Base-by-base conservation (phyloP, 306 rosid species). In the Macrotyloma uniflorum region DNA sequence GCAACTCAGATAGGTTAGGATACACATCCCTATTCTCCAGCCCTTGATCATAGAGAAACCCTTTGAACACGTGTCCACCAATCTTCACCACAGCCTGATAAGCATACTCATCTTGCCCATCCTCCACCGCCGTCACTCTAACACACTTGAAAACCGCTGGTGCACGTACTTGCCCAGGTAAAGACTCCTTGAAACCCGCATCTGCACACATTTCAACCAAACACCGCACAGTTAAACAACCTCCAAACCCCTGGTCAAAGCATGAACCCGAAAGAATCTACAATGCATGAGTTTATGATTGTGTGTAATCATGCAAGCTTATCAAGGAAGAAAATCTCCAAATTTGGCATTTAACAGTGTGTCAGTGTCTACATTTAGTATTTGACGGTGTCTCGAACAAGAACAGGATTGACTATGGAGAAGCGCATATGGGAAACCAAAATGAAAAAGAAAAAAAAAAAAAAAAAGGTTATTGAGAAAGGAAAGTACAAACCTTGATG, bases 91-190 rank as follows among this genome's bases (percentile, higher is more conserved):
- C 92, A 0, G 98, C 96, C 19, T 95, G 97, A 80, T 95, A 95
- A 0, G 97, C 97, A 43, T 80, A 92, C 87, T 95, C 91, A 22
- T 87, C 98, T 16, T 91, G 87, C 0, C 94, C 97, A 13, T 89
- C 97, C 0, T 92, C 97, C 84, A 95, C 88, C 3, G 95, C 90
- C 3, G 98, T 88, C 33, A 95, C 98, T 66, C 91, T 71, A 4
- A 95, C 98, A 72, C 98, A 95, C 89, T 95, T 95, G 91, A 95
- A 95, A 42, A 91, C 95, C 2, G 98, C 98, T 13, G 87, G 85
- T 24, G 89, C 97, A 9, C 97, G 89, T 63, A 95, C 86, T 83
- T 92, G 98, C 0, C 97, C 91, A 0, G 97, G 98, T 85, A 95
- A 80, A 32, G 86, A 1, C 53, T 88, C 98, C 22, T 79, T 89